phyloP scores from a whole-genome alignment of 768 basidiomycete genomes.

The Lactifluus hygrophoroides region DNA sequence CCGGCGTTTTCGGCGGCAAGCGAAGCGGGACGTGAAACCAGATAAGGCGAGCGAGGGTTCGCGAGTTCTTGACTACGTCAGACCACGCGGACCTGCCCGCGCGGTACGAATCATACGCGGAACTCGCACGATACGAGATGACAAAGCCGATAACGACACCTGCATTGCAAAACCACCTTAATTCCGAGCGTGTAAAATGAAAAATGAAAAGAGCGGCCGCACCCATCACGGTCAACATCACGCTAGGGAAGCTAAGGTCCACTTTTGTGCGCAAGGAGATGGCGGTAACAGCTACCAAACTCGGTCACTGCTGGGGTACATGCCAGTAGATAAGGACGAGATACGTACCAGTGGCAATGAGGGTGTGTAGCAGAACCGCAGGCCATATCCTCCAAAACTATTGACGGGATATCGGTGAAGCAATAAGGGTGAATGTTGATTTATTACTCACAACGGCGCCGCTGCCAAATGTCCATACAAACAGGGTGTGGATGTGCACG shows the following conservation, averaged over 20 bases:
- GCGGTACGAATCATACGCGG: conserved; percentile 58
- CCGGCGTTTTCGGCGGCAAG: conserved; percentile 32
- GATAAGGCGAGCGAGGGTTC: conserved; percentile 43
- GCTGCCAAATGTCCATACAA: conserved; percentile 28
- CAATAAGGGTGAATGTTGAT: conserved; percentile 5
- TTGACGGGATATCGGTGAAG: neutral
- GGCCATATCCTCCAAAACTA: conserved; percentile 60
- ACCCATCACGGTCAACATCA: conserved; percentile 7
- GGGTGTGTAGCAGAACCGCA: conserved; percentile 51
- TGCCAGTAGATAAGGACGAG: conserved; percentile 3
- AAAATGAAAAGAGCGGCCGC: neutral
- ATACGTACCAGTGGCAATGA: conserved; percentile 41
- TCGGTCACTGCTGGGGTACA: neutral
- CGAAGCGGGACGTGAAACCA: conserved; percentile 57
- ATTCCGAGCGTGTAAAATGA: neutral
- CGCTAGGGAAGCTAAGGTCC: neutral
- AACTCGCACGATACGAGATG: conserved; percentile 49
- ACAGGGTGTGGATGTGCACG: neutral
- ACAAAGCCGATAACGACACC: conserved; percentile 53
- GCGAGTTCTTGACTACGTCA: conserved; percentile 43
- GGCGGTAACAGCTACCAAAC: neutral
- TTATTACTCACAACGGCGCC: neutral
- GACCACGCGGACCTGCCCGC: conserved; percentile 47
- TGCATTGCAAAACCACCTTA: conserved; percentile 19
- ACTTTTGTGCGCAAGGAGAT: neutral